Percentiles rank a stretch among this genome's conserved stretches.
phyloP scores from a whole-genome alignment of 2,329 filamentous ascomycete species.

The Cercospora canescens region DNA sequence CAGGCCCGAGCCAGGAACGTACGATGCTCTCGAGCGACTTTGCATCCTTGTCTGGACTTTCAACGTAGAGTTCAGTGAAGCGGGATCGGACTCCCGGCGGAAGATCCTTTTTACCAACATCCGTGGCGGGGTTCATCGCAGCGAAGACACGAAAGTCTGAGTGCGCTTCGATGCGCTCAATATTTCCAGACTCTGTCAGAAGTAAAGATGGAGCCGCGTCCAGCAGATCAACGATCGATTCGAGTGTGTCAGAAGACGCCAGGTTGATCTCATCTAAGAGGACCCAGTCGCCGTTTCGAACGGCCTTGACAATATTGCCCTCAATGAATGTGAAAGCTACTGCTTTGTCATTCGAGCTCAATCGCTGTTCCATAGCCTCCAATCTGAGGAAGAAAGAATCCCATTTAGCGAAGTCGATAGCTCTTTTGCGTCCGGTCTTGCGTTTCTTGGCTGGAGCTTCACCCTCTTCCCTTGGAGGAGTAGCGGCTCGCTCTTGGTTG shows the following conservation, averaged over 20 bases:
- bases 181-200: constrained; percentile 88
- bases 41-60: constrained; percentile 81
- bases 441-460: constrained; percentile 71
- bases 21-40: constrained; percentile 88
- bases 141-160: constrained; percentile 94
- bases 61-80: constrained; percentile 94
- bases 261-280: constrained; percentile 96
- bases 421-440: constrained; percentile 57
- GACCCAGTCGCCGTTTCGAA: constrained; percentile 94
- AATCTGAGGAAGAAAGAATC: constrained; percentile 73
- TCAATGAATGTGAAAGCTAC: constrained; percentile 97
- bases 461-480: constrained; percentile 49
- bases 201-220: constrained; percentile 78
- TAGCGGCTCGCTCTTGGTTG: constrained; percentile 53
- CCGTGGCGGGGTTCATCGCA: constrained; percentile 98
- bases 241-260: constrained; percentile 89
- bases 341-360: constrained; percentile 68
- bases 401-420: constrained; percentile 64
- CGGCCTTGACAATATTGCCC: constrained; percentile 93
- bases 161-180: constrained; percentile 86
- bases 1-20: constrained; percentile 76
- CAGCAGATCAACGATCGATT: constrained; percentile 88
- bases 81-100: constrained; percentile 84
- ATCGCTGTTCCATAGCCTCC: constrained; percentile 76
- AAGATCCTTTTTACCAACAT: constrained; percentile 93